A percentile compares a stretch with the other conserved stretches of the same genome.
These are phyloP conservation scores for Hyaloperonospora brassicae DNA, from an alignment of 352 stramenopile species.

Conservation along the genomic window DNA sequence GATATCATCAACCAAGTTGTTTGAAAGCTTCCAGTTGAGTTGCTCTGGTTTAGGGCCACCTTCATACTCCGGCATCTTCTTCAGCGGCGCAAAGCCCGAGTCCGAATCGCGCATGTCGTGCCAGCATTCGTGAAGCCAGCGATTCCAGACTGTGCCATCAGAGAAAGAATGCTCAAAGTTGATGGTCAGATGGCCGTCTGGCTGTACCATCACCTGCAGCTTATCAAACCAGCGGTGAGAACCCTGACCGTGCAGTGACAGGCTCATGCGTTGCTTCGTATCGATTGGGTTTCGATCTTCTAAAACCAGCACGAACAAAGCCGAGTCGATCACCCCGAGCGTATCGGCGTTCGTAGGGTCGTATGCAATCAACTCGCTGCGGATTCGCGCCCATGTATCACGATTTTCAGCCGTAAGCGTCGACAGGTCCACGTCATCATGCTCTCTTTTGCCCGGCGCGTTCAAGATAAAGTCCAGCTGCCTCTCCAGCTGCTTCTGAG, in stretches of 20 bases:
- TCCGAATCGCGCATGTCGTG: slow-evolving; percentile 80
- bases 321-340: slow-evolving; percentile 80
- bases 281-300: slow-evolving; percentile 62
- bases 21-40: slow-evolving; percentile 69
- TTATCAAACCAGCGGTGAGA: slow-evolving; percentile 91
- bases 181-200: slow-evolving; percentile 80
- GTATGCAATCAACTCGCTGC: slow-evolving; percentile 57
- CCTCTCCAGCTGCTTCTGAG: slow-evolving; percentile 55
- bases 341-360: slow-evolving; percentile 66
- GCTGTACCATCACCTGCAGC: slow-evolving; percentile 82
- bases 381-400: slow-evolving; percentile 79
- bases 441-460: slow-evolving; percentile 28
- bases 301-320: slow-evolving; percentile 84
- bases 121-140: slow-evolving; percentile 89
- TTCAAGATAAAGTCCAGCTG: slow-evolving; percentile 68
- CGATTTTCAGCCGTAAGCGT: slow-evolving; percentile 77
- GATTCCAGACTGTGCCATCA: slow-evolving; percentile 89
- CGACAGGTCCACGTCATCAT: slow-evolving; percentile 60
- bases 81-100: slow-evolving; percentile 61
- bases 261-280: slow-evolving; percentile 65
- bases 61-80: slow-evolving; percentile 53
- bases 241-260: slow-evolving; percentile 80
- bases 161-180: slow-evolving; percentile 94
- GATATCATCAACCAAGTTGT: slow-evolving; percentile 65
- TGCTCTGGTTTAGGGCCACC: slow-evolving; percentile 37